These are phyloP conservation scores for Tetramitus jugosus DNA, from an alignment of 208 protist species.

Conservation along the genomic window DNA sequence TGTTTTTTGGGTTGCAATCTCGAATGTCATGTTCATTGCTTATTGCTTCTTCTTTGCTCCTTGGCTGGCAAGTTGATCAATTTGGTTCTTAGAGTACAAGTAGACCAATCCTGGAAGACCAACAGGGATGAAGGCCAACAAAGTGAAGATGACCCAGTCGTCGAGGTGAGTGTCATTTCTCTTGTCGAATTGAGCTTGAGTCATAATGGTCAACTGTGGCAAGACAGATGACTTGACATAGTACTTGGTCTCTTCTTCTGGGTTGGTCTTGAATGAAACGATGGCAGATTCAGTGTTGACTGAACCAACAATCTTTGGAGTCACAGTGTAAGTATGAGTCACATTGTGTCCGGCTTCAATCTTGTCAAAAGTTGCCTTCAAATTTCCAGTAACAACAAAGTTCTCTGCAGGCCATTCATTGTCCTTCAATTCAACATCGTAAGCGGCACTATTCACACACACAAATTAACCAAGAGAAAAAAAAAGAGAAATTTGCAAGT, in stretches of 20 bases:
- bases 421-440: constrained; percentile 4
- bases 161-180: background rate
- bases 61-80: background rate
- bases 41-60: too few species aligned
- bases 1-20: too few species aligned
- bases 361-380: background rate
- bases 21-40: too few species aligned
- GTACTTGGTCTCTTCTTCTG: background rate
- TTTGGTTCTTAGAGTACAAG: constrained; percentile 17
- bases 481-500: too few species aligned
- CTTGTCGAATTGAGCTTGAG: constrained; percentile 15
- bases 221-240: background rate
- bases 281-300: background rate
- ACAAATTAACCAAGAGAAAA: background rate
- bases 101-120: background rate
- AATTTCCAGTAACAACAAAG: background rate
- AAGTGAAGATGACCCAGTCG: background rate
- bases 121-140: background rate
- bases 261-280: background rate
- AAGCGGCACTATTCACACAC: background rate
- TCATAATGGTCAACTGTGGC: background rate
- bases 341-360: background rate
- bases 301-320: background rate
- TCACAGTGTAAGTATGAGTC: background rate
- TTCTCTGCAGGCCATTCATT: constrained; percentile 19